Evolutionary conservation across 2,329 filamentous ascomycete genomes (phyloP), one percentile per base, ranked within the genome.

Genomic region (Fusarium nelsonii): DNA sequence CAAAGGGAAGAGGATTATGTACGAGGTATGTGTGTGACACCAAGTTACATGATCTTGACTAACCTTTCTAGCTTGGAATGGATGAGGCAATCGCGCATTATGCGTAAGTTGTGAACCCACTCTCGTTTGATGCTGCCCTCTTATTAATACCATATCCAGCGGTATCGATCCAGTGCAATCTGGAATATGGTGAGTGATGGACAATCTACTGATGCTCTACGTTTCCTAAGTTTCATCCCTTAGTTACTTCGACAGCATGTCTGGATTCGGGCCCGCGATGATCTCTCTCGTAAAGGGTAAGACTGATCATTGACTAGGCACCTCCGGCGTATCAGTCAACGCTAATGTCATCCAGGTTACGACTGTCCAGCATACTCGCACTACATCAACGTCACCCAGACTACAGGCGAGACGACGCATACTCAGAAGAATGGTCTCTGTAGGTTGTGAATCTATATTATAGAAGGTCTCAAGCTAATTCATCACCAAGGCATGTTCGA

Each of bases 61-160:
- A 2, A 58, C 12, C 0, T 4, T 3, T 34, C 2, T 3, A 58
- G 55, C 37, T 58, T 44, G 55, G 55, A 7, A 16, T 58, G 1
- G 55, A 58, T 4, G 55, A 58, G n/a, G 55, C 55, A 1, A 58
- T 58, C 11, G 55, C 55, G 0, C 55, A 58, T 18, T 58, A 56
- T 18, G 55, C 55, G 55, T 58, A 2, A 30, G 48, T 34, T 0
- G 2, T 6, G 3, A 14, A 2, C 1, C 8, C 4, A 10, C 3
- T 8, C 16, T 11, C 5, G 5, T 9, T 6, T 6, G 4, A 32
- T 2, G 8, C 4, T 2, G 4, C 1, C 8, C 1, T 18, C 0
- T 16, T 15, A 3, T 33, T 57, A 7, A 57, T 2, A n/a, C 3
- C 2, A 8, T 5, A 0, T 1, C 2, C 15, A 58, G 55, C 1